Conservation (phyloP, 192 early-diverging fungal species). For the Allomyces macrogynus region DNA sequence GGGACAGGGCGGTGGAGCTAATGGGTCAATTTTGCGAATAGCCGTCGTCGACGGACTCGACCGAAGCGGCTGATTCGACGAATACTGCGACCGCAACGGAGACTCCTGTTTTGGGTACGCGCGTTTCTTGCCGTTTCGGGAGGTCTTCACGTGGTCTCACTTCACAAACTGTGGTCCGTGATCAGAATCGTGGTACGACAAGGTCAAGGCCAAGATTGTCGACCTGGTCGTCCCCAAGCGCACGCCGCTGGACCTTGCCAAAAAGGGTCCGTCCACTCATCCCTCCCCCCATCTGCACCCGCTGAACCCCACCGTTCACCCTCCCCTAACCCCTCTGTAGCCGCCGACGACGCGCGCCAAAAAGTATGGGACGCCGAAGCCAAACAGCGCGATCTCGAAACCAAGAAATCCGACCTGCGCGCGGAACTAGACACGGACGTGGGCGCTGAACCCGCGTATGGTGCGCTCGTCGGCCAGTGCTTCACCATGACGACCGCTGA, state of each 20-base stretch:
- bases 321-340: neutral
- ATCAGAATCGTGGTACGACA: no score
- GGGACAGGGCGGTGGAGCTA: no score
- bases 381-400: slow-evolving; percentile 10
- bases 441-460: slow-evolving; percentile 48
- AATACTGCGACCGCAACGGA: no score
- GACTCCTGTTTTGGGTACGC: no score
- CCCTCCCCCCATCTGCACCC: neutral
- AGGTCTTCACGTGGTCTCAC: no score
- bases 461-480: slow-evolving; percentile 46
- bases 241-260: neutral
- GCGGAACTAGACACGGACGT: slow-evolving; percentile 41
- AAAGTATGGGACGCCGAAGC: slow-evolving; percentile 7
- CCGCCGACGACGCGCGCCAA: neutral
- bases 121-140: no score
- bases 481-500: slow-evolving; percentile 40
- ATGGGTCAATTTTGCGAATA: no score
- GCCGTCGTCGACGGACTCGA: no score
- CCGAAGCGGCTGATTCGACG: no score
- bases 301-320: neutral
- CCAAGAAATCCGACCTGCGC: slow-evolving; percentile 16
- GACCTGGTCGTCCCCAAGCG: slow-evolving; percentile 10
- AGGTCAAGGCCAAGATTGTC: slow-evolving; percentile 6
- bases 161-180: no score
- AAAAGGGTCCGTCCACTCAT: neutral